Conservation (phyloP, 1,284 basidiomycete species). For the Ceratobasidium sp. region DNA sequence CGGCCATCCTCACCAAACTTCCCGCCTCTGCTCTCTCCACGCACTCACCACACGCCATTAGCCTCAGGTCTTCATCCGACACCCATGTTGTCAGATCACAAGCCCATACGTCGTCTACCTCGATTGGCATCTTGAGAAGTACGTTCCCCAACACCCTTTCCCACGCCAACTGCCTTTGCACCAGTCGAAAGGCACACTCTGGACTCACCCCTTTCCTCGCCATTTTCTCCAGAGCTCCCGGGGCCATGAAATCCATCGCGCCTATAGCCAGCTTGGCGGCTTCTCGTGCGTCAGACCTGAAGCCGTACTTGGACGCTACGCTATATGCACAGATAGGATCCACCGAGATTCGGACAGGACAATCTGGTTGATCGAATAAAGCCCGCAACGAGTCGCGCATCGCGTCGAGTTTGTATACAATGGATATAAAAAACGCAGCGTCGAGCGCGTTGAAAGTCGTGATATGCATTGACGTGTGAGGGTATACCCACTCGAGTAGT, state of each 20-base stretch:
- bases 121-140: not conserved
- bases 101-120: not conserved
- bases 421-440: not conserved
- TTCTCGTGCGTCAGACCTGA: not conserved
- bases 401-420: not conserved
- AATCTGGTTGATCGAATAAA: not conserved
- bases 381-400: not conserved
- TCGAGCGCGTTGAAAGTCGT: not conserved
- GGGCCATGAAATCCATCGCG: not conserved
- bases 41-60: not conserved
- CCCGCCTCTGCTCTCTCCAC: not conserved
- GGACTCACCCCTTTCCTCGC: not conserved
- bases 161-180: not conserved
- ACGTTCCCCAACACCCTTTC: not conserved
- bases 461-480: not conserved
- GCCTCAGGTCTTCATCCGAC: not conserved
- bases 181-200: not conserved
- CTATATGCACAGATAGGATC: constrained; percentile 4
- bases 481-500: constrained; percentile 7
- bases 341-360: not conserved
- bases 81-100: not conserved
- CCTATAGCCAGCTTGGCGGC: constrained; percentile 2
- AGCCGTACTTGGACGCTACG: not conserved
- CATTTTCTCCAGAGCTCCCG: not conserved
- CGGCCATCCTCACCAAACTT: not conserved